A percentile compares a stretch with the other conserved stretches of the same genome.
phyloP scores from a whole-genome alignment of 108 stramenopile species.

The Fragilaria radians region DNA sequence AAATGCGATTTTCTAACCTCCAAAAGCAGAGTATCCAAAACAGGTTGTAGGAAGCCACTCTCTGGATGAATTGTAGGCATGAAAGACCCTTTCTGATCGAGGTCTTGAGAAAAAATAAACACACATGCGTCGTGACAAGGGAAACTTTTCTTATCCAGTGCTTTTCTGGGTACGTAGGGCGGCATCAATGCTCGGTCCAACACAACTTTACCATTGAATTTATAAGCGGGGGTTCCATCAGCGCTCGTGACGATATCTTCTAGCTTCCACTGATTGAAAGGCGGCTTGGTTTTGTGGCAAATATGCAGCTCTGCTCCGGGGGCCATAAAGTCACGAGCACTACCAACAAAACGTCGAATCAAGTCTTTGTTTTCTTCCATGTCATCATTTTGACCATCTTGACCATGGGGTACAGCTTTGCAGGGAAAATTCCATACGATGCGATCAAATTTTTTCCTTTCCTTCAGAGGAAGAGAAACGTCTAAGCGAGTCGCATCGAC shows the following conservation, averaged over 20 bases:
- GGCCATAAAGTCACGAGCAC: slow-evolving; percentile 29
- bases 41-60: not conserved
- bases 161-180: slow-evolving; percentile 83
- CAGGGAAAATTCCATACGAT: slow-evolving; percentile 93
- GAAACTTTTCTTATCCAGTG: slow-evolving; percentile 78
- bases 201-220: slow-evolving; percentile 53
- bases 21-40: not conserved
- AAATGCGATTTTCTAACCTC: not conserved
- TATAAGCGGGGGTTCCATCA: not conserved
- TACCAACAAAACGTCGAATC: slow-evolving; percentile 47
- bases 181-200: slow-evolving; percentile 65
- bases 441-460: slow-evolving; percentile 45
- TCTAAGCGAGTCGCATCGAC: slow-evolving; percentile 76
- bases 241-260: slow-evolving; percentile 38
- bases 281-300: slow-evolving; percentile 88
- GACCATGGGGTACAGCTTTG: slow-evolving; percentile 61
- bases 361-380: slow-evolving; percentile 81
- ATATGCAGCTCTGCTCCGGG: slow-evolving; percentile 67
- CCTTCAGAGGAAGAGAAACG: slow-evolving; percentile 31
- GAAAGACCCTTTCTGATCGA: not conserved
- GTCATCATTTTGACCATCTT: slow-evolving; percentile 86
- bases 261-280: slow-evolving; percentile 84
- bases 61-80: not conserved
- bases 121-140: slow-evolving; percentile 86
- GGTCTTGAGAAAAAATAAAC: slow-evolving; percentile 54